Evolutionary conservation across 2,329 filamentous ascomycete genomes (phyloP).

Genomic region (Metarhizium rileyi): DNA sequence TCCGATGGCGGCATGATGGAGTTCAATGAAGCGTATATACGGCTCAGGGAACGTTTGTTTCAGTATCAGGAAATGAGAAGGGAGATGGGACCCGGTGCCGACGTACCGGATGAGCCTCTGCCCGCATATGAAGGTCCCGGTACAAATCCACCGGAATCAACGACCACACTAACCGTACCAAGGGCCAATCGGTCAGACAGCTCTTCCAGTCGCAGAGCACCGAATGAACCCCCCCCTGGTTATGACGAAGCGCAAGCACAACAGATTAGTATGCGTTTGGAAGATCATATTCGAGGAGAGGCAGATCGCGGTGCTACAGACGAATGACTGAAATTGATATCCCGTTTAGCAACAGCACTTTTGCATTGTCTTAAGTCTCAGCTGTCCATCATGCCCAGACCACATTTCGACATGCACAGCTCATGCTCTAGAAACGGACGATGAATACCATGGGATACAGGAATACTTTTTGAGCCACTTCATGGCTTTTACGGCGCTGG

Average conservation of each 20-base stretch:
- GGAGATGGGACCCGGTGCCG: conserved; percentile 53
- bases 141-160: conserved; percentile 19
- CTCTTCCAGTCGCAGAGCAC: conserved; percentile 29
- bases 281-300: conserved; percentile 65
- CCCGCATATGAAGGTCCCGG: conserved; percentile 69
- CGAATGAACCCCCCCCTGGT: conserved; percentile 74
- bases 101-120: conserved; percentile 73
- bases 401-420: not conserved
- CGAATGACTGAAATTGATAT: conserved; percentile 10
- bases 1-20: conserved; percentile 93
- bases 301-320: conserved; percentile 46
- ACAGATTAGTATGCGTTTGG: conserved; percentile 46
- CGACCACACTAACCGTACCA: conserved; percentile 15
- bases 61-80: conserved; percentile 69
- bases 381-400: not conserved
- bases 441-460: conserved; percentile 4
- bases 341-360: not conserved
- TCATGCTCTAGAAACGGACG: not conserved
- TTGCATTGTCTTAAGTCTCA: not conserved
- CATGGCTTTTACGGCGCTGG: conserved; percentile 3
- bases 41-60: conserved; percentile 72
- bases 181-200: conserved; percentile 25
- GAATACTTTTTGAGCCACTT: conserved; percentile 5
- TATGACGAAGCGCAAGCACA: conserved; percentile 88
- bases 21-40: conserved; percentile 73